Conservation (phyloP, 495 filamentous ascomycete species). For the Aspergillus steynii region DNA sequence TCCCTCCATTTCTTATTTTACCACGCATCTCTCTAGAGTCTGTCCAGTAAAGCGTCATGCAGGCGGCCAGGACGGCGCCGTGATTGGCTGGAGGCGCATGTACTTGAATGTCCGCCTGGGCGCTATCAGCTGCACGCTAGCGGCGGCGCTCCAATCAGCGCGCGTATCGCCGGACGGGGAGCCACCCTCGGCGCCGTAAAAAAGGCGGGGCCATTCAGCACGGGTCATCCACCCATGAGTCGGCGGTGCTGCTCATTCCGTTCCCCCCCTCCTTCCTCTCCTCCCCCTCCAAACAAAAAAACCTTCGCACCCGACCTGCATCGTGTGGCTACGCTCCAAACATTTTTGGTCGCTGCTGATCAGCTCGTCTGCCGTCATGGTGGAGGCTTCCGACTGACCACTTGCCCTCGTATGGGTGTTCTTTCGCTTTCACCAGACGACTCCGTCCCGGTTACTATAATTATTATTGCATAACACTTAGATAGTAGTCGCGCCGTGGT, state of each 20-base stretch:
- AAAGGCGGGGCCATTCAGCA: neutral
- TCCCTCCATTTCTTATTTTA: conserved; percentile 4
- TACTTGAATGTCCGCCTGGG: conserved; percentile 20
- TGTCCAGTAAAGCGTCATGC: conserved; percentile 26
- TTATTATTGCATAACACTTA: neutral
- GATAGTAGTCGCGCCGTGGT: neutral
- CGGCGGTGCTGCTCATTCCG: neutral
- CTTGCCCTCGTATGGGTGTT: neutral
- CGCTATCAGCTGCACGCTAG: conserved; percentile 32
- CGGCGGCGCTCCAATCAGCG: conserved; percentile 20
- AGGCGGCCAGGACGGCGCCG: conserved; percentile 14
- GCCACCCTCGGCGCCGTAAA: conserved; percentile 1
- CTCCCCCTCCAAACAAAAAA: conserved; percentile 11
- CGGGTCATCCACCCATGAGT: conserved; percentile 13
- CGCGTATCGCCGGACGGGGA: conserved; percentile 5
- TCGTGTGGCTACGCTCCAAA: neutral
- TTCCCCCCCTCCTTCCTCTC: neutral
- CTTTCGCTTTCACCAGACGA: neutral
- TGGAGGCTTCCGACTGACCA: neutral
- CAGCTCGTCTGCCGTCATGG: conserved; percentile 6
- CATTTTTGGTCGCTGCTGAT: neutral
- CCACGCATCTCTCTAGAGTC: conserved; percentile 19
- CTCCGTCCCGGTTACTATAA: neutral
- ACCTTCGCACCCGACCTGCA: conserved; percentile 9
- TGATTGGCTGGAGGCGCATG: conserved; percentile 23